Conservation (phyloP, 305 asterid genomes). For the Solanum hybrid region DNA sequence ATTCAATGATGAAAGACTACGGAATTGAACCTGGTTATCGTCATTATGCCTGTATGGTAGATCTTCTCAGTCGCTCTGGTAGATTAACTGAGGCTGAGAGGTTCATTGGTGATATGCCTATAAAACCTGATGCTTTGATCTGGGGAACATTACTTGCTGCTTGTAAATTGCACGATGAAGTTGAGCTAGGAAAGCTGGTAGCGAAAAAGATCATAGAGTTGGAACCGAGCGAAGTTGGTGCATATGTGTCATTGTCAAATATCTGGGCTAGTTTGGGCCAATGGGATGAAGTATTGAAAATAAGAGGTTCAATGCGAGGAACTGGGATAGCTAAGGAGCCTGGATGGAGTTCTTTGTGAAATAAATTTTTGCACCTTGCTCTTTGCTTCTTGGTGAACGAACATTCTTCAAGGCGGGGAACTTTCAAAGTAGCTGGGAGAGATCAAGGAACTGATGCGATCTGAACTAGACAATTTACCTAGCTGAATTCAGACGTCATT, state of each 20-base stretch:
- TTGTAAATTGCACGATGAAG: conserved; percentile 55
- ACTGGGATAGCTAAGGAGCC: conserved; percentile 43
- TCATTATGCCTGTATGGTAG: conserved; percentile 78
- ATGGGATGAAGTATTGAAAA: conserved; percentile 55
- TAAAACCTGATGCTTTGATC: conserved; percentile 36
- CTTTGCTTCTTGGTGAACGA: neutral
- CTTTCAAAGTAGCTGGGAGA: neutral
- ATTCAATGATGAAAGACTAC: conserved; percentile 59
- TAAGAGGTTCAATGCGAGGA: conserved; percentile 44
- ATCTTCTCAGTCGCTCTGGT: conserved; percentile 78
- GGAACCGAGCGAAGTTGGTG: conserved; percentile 50
- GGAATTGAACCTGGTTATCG: conserved; percentile 46
- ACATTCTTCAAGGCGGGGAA: neutral
- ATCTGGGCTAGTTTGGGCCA: conserved; percentile 64
- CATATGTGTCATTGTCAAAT: conserved; percentile 51
- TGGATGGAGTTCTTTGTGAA: conserved; percentile 68
- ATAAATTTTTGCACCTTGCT: neutral
- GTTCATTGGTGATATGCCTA: conserved; percentile 49
- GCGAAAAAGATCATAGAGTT: conserved; percentile 50
- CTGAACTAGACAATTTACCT: neutral
- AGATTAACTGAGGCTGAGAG: conserved; percentile 63
- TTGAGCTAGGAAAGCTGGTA: conserved; percentile 54
- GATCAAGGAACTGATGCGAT: neutral
- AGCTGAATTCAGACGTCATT: neutral
- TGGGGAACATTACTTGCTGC: conserved; percentile 83